phyloP scores from a whole-genome alignment of 2,329 filamentous ascomycete species.

The Scorias spongiosa region DNA sequence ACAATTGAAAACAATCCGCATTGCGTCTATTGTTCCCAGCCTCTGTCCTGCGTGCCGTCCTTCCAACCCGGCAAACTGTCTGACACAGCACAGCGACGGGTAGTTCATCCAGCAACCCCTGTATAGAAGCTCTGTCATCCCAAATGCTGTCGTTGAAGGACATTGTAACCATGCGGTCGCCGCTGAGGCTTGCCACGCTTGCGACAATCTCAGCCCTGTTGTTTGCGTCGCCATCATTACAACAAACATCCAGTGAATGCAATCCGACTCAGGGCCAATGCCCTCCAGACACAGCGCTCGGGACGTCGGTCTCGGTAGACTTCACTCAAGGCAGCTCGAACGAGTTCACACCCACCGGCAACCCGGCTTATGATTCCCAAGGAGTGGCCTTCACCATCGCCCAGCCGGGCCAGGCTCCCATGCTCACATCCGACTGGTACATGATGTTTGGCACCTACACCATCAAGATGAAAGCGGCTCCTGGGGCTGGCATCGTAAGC shows the following conservation, averaged over 20 bases:
- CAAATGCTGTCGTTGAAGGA: conserved; percentile 1
- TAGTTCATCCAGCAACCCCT: too few relatives aligned
- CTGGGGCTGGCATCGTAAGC: conserved; percentile 83
- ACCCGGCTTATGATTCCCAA: conserved; percentile 56
- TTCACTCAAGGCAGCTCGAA: conserved; percentile 65
- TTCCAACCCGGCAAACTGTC: too few relatives aligned
- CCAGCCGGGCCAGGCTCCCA: conserved; percentile 66
- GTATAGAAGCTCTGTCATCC: neutral
- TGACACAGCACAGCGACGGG: too few relatives aligned
- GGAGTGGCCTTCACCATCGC: conserved; percentile 72
- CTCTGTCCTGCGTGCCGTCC: too few relatives aligned
- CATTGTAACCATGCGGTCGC: conserved; percentile 16
- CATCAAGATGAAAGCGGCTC: conserved; percentile 68
- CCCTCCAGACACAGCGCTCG: conserved; percentile 63
- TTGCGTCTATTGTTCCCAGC: too few relatives aligned
- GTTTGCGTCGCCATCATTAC: conserved; percentile 24
- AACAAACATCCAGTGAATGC: conserved; percentile 42
- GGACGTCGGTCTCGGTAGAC: conserved; percentile 68
- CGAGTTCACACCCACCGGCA: conserved; percentile 58
- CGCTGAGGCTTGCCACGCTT: conserved; percentile 23
- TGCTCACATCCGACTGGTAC: conserved; percentile 83
- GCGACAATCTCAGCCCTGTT: conserved; percentile 22
- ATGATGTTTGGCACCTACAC: conserved; percentile 97
- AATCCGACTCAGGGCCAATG: conserved; percentile 47
- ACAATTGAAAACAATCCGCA: too few relatives aligned